phyloP scores from a whole-genome alignment of 1,284 basidiomycete species.

The Gymnopus androsaceus region DNA sequence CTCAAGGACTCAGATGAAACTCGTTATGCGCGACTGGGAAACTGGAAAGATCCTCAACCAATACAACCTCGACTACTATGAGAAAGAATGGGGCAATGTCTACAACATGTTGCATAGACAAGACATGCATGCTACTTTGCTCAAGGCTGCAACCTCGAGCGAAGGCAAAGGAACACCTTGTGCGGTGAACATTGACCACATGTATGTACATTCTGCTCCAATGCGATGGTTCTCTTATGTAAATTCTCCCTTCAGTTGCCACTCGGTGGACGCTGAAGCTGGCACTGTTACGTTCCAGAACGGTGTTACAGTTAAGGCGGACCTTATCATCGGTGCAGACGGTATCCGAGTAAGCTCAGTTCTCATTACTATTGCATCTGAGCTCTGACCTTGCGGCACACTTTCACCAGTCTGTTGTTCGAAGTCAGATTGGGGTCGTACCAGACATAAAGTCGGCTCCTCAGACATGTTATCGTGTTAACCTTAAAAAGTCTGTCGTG shows the following conservation, averaged over 20 bases:
- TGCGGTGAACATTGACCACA: conserved; percentile 31
- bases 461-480: conserved; percentile 37
- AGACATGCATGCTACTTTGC: conserved; percentile 33
- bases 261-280: conserved; percentile 27
- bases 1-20: conserved; percentile 24
- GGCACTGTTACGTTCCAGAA: conserved; percentile 34
- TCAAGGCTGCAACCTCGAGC: conserved; percentile 27
- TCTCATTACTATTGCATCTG: neutral
- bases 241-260: conserved; percentile 20
- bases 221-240: neutral
- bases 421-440: conserved; percentile 29
- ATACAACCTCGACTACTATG: conserved; percentile 33
- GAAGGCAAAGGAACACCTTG: conserved; percentile 31
- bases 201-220: conserved; percentile 27
- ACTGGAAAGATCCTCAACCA: conserved; percentile 30
- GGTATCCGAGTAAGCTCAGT: conserved; percentile 34
- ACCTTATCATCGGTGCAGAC: conserved; percentile 43
- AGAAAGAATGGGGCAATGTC: conserved; percentile 35
- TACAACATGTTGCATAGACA: conserved; percentile 36
- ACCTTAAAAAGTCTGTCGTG: conserved; percentile 30
- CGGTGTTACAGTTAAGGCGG: conserved; percentile 33
- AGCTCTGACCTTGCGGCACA: neutral
- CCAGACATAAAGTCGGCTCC: conserved; percentile 33
- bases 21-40: conserved; percentile 34
- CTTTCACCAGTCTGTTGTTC: conserved; percentile 28